Evolutionary conservation across 345 rosid species (phyloP).

Genomic region (Moricandia arvensis): DNA sequence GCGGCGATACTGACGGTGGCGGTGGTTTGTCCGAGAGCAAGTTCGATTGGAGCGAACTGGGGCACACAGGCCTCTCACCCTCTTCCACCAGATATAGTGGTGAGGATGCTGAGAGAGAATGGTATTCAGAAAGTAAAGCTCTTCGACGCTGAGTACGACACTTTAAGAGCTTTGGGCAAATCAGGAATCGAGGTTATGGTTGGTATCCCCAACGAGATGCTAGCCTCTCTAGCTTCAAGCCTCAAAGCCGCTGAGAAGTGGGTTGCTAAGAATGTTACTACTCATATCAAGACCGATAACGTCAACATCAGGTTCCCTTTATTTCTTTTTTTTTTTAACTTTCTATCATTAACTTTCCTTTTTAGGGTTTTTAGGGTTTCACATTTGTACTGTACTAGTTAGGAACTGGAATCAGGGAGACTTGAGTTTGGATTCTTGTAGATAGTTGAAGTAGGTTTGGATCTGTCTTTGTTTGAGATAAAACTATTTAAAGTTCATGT

Average conservation of each 20-base stretch:
- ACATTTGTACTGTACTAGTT: neutral
- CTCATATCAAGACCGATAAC: constrained; percentile 50
- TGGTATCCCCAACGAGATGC: constrained; percentile 97
- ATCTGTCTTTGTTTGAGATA: neutral
- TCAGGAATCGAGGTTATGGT: constrained; percentile 93
- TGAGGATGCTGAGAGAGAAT: constrained; percentile 66
- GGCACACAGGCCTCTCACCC: constrained; percentile 85
- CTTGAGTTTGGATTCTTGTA: constrained; percentile 7
- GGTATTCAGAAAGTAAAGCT: constrained; percentile 83
- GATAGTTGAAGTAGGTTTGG: neutral
- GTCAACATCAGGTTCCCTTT: constrained; percentile 75
- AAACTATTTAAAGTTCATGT: neutral
- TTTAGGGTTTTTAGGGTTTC: constrained; percentile 35
- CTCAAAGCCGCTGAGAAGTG: constrained; percentile 86
- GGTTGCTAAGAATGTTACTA: constrained; percentile 81
- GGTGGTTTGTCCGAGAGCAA: constrained; percentile 35
- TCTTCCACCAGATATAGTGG: constrained; percentile 73
- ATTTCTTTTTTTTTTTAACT: neutral
- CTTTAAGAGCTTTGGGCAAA: constrained; percentile 65
- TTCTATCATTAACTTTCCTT: constrained; percentile 13
- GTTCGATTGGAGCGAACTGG: constrained; percentile 87
- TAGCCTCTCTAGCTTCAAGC: constrained; percentile 57
- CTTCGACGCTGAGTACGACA: constrained; percentile 77
- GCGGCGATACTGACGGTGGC: constrained; percentile 34
- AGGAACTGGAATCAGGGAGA: neutral